Base-by-base conservation (phyloP, 495 filamentous ascomycete species). In the Aspergillus nanangensis region DNA sequence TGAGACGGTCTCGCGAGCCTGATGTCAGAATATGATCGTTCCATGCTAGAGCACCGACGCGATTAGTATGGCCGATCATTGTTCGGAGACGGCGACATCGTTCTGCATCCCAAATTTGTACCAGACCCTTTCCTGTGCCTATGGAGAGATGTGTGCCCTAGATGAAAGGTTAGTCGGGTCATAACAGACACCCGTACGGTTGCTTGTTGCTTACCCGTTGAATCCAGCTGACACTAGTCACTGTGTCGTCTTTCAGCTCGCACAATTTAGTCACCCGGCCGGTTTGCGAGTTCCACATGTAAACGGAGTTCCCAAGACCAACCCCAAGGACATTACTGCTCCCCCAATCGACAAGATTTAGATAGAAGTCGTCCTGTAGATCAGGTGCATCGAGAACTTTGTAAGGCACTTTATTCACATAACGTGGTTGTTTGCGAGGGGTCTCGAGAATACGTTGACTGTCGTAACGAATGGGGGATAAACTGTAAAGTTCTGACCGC, bases 341-440 rank as follows among this genome's bases (percentile, higher is more conserved):
- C n/a, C 94, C 93, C 93, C 93, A 98, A 54, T 98, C 93, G 2
- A 98, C 91, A 20, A 98, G 66, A 55, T 98, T 98, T 23, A 98
- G 70, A 55, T 98, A 98, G 63, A 96, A 98, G 62, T 98, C 94
- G 55, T 98, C 93, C 21, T 90, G 90, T 13, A 98, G 65, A 50
- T 97, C 93, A 11, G 93, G 93, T 1, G 94, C 93, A 74, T 98
- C 93, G 3, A 98, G 74, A 5, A 98, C 93, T 64, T 97, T 98
- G 71, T 90, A 97, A 1, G 93, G 93, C 0, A 96, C 91, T 63
- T 97, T 97, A 62, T 85, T 88, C 18, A 98, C 89, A 8, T 88
- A 84, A 48, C 93, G 77, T 2, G 90, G 87, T 48, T 90, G 82
- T 58, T 94, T 90, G 51, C 90, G 77, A 2, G 92, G 93, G 21